phyloP scores from a whole-genome alignment of 192 early-diverging fungal species.

The Podila horticola region DNA sequence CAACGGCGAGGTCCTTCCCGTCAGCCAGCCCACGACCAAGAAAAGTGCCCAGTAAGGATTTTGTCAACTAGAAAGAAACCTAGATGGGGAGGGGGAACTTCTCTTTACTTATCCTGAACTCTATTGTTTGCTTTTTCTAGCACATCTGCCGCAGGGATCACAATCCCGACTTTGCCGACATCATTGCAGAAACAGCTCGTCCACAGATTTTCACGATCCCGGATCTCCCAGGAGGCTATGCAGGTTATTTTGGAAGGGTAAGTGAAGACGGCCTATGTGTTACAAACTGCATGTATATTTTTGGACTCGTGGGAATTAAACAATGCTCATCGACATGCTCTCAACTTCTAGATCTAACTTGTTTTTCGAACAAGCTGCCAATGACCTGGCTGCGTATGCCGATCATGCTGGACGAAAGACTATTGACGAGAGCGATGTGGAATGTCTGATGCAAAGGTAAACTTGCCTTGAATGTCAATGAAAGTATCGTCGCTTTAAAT shows the following conservation, averaged over 20 bases:
- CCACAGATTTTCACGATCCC: slow-evolving; percentile 38
- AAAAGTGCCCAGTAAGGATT: slow-evolving; percentile 17
- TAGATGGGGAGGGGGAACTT: background rate
- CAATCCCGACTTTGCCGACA: slow-evolving; percentile 45
- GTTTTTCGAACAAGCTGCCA: slow-evolving; percentile 52
- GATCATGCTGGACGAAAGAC: slow-evolving; percentile 49
- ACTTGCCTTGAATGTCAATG: no score
- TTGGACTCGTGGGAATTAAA: background rate
- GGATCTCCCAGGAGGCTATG: slow-evolving; percentile 51
- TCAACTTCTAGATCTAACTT: slow-evolving; percentile 32
- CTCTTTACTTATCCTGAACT: background rate
- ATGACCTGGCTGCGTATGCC: slow-evolving; percentile 53
- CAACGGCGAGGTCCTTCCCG: slow-evolving; percentile 29
- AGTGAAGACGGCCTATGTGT: background rate
- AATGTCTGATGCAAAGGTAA: slow-evolving; percentile 53
- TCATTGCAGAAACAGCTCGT: slow-evolving; percentile 40
- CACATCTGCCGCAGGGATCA: slow-evolving; percentile 29
- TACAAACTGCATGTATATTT: background rate
- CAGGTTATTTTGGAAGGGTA: slow-evolving; percentile 54
- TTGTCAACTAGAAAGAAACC: background rate
- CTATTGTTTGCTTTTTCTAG: slow-evolving; percentile 4
- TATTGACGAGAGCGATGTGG: slow-evolving; percentile 51
- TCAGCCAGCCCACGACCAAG: slow-evolving; percentile 7
- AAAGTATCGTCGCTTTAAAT: no score
- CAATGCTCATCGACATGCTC: background rate